Evolutionary conservation across 495 filamentous ascomycete genomes (phyloP).

Genomic region (Copromyces sp.): DNA sequence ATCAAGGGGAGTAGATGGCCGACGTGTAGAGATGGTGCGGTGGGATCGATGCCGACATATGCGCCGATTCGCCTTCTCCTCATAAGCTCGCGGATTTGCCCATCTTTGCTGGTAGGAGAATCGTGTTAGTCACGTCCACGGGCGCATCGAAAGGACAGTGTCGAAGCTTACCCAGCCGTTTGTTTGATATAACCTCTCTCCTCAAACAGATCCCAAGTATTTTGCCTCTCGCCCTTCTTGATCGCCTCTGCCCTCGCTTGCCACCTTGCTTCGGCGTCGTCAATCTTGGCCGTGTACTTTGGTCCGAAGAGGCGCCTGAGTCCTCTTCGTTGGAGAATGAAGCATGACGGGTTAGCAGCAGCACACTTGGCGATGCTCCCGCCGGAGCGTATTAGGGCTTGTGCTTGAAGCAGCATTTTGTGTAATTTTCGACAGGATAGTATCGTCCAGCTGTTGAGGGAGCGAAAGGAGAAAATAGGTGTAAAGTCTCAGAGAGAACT

Average conservation of each 20-base stretch:
- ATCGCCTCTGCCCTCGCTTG: slow-evolving; percentile 45
- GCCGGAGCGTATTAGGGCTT: not conserved
- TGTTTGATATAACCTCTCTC: slow-evolving; percentile 73
- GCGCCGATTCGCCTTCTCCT: slow-evolving; percentile 59
- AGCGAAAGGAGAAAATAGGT: not conserved
- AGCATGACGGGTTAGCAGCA: not conserved
- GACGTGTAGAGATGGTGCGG: slow-evolving; percentile 80
- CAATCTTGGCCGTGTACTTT: slow-evolving; percentile 39
- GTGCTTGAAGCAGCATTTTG: not conserved
- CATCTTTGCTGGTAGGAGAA: slow-evolving; percentile 29
- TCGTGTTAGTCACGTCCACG: not conserved
- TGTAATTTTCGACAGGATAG: not conserved
- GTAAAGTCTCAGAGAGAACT: not conserved
- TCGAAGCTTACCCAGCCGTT: slow-evolving; percentile 59
- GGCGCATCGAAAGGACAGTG: not conserved
- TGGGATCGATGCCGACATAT: slow-evolving; percentile 90
- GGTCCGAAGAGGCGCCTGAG: slow-evolving; percentile 24
- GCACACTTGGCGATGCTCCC: not conserved
- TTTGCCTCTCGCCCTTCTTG: slow-evolving; percentile 46
- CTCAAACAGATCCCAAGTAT: slow-evolving; percentile 61
- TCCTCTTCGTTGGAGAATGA: not conserved
- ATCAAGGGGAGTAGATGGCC: slow-evolving; percentile 91
- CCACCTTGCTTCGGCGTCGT: slow-evolving; percentile 50
- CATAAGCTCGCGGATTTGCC: slow-evolving; percentile 61
- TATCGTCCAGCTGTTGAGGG: not conserved